Evolutionary conservation across 83 land plant species (phyloP).

Genomic region (Thuja plicata): DNA sequence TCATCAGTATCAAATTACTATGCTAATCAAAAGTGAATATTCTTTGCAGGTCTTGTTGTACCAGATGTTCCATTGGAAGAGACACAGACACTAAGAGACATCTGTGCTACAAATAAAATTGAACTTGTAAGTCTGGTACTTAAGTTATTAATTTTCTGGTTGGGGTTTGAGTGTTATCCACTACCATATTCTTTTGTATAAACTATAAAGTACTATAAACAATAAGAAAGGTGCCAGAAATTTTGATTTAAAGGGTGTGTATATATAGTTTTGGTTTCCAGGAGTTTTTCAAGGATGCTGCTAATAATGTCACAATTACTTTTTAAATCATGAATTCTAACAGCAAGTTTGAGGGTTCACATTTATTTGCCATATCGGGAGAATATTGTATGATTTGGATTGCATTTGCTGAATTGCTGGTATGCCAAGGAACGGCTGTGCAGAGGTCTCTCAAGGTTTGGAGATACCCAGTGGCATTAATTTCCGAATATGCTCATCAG

Average conservation of each 20-base stretch:
- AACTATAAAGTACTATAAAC: background rate
- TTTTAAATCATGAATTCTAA: background rate
- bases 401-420: background rate
- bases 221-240: background rate
- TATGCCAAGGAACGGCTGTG: background rate
- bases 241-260: background rate
- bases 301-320: background rate
- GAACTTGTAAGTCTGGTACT: slow-evolving; percentile 64
- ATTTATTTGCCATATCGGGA: background rate
- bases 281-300: background rate
- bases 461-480: background rate
- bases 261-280: background rate
- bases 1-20: background rate
- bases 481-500: background rate
- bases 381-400: background rate
- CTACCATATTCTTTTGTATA: background rate
- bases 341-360: background rate
- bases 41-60: slow-evolving; percentile 80
- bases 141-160: background rate
- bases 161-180: background rate
- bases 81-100: slow-evolving; percentile 63
- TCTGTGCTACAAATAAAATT: slow-evolving; percentile 51
- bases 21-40: background rate
- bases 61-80: slow-evolving; percentile 98
- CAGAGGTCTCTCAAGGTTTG: background rate